Evolutionary conservation across 169 alveolate genomes (phyloP).

Genomic region (Gregarina niphandrodes): DNA sequence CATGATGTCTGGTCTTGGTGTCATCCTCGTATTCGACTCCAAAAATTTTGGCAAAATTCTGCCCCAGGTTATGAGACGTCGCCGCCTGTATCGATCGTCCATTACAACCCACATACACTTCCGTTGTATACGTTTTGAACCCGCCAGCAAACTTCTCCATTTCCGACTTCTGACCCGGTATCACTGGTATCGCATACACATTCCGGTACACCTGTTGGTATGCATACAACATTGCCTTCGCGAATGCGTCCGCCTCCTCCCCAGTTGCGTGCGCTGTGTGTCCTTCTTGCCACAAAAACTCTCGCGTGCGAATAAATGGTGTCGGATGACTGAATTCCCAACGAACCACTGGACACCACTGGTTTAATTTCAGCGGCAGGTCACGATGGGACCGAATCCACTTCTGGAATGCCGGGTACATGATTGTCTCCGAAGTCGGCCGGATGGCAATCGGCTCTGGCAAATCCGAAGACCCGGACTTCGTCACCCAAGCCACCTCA

Average conservation of each 20-base stretch:
- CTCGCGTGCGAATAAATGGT: conserved; percentile 97
- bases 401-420: conserved; percentile 91
- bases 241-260: conserved; percentile 76
- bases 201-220: conserved; percentile 75
- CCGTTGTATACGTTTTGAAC: conserved; percentile 80
- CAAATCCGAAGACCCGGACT: conserved; percentile 62
- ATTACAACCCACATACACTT: conserved; percentile 79
- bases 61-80: conserved; percentile 91
- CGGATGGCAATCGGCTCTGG: conserved; percentile 88
- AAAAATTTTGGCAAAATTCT: conserved; percentile 92
- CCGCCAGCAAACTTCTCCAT: conserved; percentile 98
- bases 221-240: conserved; percentile 54
- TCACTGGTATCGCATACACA: conserved; percentile 86
- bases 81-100: conserved; percentile 97
- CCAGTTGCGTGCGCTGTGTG: conserved; percentile 96
- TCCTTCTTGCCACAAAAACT: conserved; percentile 99
- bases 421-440: conserved; percentile 97
- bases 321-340: conserved; percentile 99
- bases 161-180: conserved; percentile 85
- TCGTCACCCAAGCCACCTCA: conserved; percentile 99
- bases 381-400: conserved; percentile 96
- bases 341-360: conserved; percentile 89
- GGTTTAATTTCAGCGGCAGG: conserved; percentile 85
- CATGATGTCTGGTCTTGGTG: neutral
- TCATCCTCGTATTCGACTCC: conserved; percentile 62